Evolutionary conservation across 192 early-diverging fungal genomes (phyloP).

Genomic region (Mycoemilia scoparia): DNA sequence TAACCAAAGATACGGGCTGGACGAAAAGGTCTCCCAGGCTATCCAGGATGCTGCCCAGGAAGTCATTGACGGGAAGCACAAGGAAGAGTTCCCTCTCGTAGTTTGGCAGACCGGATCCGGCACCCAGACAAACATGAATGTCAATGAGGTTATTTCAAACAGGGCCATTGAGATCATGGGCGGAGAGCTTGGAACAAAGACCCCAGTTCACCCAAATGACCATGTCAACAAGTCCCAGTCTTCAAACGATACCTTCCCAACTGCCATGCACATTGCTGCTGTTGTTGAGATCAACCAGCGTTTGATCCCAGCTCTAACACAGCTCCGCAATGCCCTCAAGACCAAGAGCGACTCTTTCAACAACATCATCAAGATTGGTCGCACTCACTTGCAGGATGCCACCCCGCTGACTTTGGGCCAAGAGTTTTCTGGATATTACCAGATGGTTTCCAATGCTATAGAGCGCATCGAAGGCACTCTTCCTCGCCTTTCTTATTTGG

Average conservation of each 20-base stretch:
- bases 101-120: conserved; percentile 98
- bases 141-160: conserved; percentile 95
- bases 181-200: conserved; percentile 78
- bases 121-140: conserved; percentile 98
- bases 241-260: conserved; percentile 98
- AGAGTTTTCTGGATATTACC: conserved; percentile 96
- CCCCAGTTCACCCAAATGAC: conserved; percentile 97
- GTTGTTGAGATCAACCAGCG: conserved; percentile 64
- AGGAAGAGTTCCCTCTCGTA: conserved; percentile 95
- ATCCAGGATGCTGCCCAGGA: conserved; percentile 82
- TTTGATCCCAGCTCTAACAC: conserved; percentile 71
- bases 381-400: conserved; percentile 97
- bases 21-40: conserved; percentile 61
- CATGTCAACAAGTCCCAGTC: conserved; percentile 98
- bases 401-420: conserved; percentile 94
- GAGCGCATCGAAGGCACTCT: conserved; percentile 69
- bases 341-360: conserved; percentile 65
- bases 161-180: conserved; percentile 91
- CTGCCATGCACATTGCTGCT: conserved; percentile 98
- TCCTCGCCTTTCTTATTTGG: conserved; percentile 79
- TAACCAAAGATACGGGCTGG: conserved; percentile 81
- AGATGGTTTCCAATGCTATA: conserved; percentile 76
- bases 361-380: conserved; percentile 96
- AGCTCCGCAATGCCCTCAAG: conserved; percentile 61
- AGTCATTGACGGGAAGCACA: conserved; percentile 80